Conservation (phyloP, 441 rosid genomes). For the Erodium trifolium region DNA sequence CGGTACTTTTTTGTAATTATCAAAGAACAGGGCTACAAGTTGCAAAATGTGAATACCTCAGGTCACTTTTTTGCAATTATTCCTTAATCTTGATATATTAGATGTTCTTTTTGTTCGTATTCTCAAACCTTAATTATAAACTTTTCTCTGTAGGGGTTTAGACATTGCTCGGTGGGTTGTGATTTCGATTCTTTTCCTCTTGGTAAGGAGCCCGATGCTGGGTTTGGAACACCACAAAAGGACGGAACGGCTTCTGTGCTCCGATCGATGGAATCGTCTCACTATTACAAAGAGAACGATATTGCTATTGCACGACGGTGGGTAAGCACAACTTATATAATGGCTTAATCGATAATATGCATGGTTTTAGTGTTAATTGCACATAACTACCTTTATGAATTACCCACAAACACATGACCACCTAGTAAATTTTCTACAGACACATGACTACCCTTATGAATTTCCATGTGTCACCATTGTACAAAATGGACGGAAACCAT, state of each 20-base stretch:
- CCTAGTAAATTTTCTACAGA: too few species aligned
- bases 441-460: too few species aligned
- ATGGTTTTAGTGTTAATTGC: too few species aligned
- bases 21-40: too few species aligned
- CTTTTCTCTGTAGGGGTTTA: slow-evolving; percentile 40
- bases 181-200: slow-evolving; percentile 28
- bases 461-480: too few species aligned
- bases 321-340: slow-evolving; percentile 58
- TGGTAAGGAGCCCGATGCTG: slow-evolving; percentile 50
- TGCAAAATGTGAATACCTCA: too few species aligned
- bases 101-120: background rate
- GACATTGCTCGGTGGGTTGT: slow-evolving; percentile 59
- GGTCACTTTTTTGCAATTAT: too few species aligned
- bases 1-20: too few species aligned
- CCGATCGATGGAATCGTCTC: slow-evolving; percentile 85
- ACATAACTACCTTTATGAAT: too few species aligned
- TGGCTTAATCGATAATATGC: slow-evolving; percentile 6
- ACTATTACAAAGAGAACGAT: slow-evolving; percentile 61
- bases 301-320: slow-evolving; percentile 81
- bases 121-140: background rate
- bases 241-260: slow-evolving; percentile 41
- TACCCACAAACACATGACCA: too few species aligned
- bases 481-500: too few species aligned
- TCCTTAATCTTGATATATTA: too few species aligned
- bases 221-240: slow-evolving; percentile 36